Evolutionary conservation across 305 asterid genomes (phyloP).

Genomic region (Andrographis paniculata): DNA sequence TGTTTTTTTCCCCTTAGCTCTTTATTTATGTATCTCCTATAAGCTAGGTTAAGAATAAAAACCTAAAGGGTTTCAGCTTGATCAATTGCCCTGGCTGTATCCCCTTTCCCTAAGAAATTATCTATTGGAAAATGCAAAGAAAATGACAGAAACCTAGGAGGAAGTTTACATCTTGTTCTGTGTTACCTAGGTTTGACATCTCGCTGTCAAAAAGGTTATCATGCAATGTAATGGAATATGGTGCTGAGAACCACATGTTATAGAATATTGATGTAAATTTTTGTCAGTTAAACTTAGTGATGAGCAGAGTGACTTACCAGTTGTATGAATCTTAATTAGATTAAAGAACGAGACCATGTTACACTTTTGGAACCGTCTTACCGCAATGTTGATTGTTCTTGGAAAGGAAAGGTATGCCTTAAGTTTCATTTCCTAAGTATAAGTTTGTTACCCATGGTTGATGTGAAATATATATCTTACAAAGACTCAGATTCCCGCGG

Average conservation of each 20-base stretch:
- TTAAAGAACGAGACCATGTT: slow-evolving; percentile 80
- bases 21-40: too few species aligned
- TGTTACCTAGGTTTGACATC: too few species aligned
- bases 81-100: background rate
- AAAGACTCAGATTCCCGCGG: too few species aligned
- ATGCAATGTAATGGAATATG: background rate
- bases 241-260: background rate
- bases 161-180: too few species aligned
- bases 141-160: too few species aligned
- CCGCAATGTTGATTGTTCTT: slow-evolving; percentile 49
- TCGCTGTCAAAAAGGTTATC: too few species aligned
- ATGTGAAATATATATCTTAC: too few species aligned
- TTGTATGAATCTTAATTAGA: slow-evolving; percentile 24
- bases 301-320: slow-evolving; percentile 7
- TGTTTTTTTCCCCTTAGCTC: too few species aligned
- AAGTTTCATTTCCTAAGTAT: background rate
- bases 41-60: too few species aligned
- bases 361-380: slow-evolving; percentile 67
- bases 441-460: background rate
- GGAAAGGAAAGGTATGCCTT: slow-evolving; percentile 70
- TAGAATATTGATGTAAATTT: background rate
- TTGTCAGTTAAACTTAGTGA: background rate
- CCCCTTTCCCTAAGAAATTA: too few species aligned
- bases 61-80: background rate
- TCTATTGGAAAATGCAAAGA: too few species aligned